Conservation (phyloP, 2,329 filamentous ascomycete species). For the Oidium heveae region DNA sequence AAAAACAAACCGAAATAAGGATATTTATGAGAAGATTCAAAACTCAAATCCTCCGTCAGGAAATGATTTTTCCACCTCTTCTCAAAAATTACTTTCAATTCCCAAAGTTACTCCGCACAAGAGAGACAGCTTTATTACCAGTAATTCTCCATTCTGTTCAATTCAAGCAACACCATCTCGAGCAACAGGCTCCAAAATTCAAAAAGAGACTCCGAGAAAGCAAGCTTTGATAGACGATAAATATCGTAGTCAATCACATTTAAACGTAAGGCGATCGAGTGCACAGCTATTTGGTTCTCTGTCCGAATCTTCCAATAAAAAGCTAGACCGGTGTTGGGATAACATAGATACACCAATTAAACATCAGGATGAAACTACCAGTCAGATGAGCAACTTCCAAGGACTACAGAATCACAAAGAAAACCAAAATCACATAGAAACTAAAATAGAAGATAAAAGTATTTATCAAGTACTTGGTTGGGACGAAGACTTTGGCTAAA, state of each 20-base stretch:
- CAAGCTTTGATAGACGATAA: not conserved
- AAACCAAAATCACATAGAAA: not conserved
- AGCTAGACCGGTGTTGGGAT: not conserved
- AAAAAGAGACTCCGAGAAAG: not conserved
- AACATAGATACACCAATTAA: conserved; percentile 11
- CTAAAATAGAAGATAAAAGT: not conserved
- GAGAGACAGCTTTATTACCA: conserved; percentile 5
- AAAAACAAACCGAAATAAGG: conserved; percentile 10
- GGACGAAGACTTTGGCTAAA: not conserved
- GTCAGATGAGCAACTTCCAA: not conserved
- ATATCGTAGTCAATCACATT: conserved; percentile 8
- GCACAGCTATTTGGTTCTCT: conserved; percentile 8
- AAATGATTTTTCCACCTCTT: conserved; percentile 5
- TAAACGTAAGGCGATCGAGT: conserved; percentile 9
- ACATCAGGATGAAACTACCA: conserved; percentile 3
- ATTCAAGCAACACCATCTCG: conserved; percentile 13
- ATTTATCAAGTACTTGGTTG: not conserved
- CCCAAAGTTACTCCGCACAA: not conserved
- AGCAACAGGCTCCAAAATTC: conserved; percentile 3
- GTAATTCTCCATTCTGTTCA: not conserved
- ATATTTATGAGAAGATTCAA: conserved; percentile 4
- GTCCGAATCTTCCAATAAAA: conserved; percentile 5
- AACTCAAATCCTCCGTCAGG: not conserved
- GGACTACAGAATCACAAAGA: not conserved
- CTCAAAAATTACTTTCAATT: conserved; percentile 10